These are phyloP conservation scores for Fusarium virguliforme DNA, from an alignment of 2,329 filamentous ascomycete genomes.

Conservation along the genomic window DNA sequence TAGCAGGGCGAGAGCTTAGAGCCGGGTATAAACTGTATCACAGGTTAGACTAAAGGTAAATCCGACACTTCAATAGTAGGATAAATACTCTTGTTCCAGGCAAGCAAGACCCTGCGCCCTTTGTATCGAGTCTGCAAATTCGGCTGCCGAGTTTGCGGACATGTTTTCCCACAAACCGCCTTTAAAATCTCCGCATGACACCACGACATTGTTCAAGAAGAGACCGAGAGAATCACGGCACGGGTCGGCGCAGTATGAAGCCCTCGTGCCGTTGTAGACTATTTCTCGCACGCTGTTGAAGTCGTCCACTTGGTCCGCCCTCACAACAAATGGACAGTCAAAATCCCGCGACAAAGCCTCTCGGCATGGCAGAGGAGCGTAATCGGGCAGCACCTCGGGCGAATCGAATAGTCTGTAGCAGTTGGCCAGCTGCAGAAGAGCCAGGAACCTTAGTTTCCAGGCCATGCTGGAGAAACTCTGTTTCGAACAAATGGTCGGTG, in stretches of 20 bases:
- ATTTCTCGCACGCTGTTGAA: not conserved
- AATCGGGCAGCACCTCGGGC: not conserved
- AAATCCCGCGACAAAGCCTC: not conserved
- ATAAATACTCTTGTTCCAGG: not conserved
- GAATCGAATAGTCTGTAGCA: not conserved
- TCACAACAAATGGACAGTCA: not conserved
- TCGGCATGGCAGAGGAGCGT: not conserved
- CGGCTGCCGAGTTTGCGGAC: not conserved
- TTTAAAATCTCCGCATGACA: constrained; percentile 1
- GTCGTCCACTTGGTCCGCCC: not conserved
- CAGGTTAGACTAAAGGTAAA: not conserved
- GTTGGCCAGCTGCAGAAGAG: not conserved
- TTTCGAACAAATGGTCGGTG: not conserved
- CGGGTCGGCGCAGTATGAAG: not conserved
- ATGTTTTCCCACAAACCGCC: not conserved
- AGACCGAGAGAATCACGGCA: not conserved
- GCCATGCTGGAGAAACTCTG: not conserved
- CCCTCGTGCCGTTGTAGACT: not conserved
- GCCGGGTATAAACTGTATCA: not conserved
- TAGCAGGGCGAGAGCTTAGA: not conserved
- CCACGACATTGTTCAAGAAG: constrained; percentile 7
- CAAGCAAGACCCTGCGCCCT: not conserved
- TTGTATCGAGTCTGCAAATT: not conserved
- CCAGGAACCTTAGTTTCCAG: not conserved
- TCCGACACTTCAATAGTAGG: not conserved